These are phyloP conservation scores for Podospora conica DNA, from an alignment of 495 filamentous ascomycete species.

Conservation along the genomic window DNA sequence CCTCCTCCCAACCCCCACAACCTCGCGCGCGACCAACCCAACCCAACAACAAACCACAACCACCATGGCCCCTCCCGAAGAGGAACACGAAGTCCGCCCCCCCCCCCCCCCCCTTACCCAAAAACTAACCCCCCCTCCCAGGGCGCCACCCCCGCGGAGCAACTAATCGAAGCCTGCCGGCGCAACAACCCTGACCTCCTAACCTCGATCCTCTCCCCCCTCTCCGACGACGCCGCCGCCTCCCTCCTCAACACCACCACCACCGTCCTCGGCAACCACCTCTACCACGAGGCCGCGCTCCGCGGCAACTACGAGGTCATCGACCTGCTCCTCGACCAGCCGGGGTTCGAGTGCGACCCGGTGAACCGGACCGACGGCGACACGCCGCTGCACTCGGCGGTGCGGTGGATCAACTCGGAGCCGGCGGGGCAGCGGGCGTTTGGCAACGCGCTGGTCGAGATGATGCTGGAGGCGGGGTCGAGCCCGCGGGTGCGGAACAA, in stretches of 20 bases:
- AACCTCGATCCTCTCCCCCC: constrained; percentile 46
- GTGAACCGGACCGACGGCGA: constrained; percentile 73
- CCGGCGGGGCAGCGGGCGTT: constrained; percentile 52
- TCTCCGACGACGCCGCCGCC: constrained; percentile 48
- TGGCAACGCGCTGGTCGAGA: constrained; percentile 66
- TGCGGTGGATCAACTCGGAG: constrained; percentile 72
- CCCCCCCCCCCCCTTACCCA: neutral
- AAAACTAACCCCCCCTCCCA: constrained; percentile 27
- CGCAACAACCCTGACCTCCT: constrained; percentile 87
- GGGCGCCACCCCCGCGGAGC: constrained; percentile 81
- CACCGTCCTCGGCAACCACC: constrained; percentile 78
- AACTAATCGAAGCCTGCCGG: constrained; percentile 87
- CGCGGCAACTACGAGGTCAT: constrained; percentile 89
- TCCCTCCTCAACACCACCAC: constrained; percentile 74
- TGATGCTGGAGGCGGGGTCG: constrained; percentile 85
- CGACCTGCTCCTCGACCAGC: constrained; percentile 88
- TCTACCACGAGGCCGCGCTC: constrained; percentile 81
- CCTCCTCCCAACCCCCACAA: neutral
- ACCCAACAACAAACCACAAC: neutral
- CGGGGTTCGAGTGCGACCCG: constrained; percentile 91
- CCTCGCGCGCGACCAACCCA: neutral
- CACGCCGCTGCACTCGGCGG: constrained; percentile 83
- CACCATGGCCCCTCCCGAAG: constrained; percentile 38
- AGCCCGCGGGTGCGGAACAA: constrained; percentile 53
- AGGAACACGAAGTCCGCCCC: constrained; percentile 37